Evolutionary conservation across 2,329 filamentous ascomycete genomes (phyloP), one percentile per base, ranked within the genome.

Genomic region (Fusarium anthophilum): DNA sequence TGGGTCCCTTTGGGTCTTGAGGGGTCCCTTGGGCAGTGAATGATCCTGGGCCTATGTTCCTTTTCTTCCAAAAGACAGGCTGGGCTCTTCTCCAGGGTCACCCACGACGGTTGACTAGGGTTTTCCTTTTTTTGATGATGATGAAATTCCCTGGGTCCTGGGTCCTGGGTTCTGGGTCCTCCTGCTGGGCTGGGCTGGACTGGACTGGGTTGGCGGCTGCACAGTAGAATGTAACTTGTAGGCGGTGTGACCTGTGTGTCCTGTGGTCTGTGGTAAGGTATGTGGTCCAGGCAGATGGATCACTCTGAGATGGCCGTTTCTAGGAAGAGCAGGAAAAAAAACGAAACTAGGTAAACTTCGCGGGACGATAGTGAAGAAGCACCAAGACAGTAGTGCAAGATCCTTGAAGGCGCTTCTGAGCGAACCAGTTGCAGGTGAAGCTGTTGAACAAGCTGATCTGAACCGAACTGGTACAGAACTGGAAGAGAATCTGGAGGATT

Each of bases 81-180:
- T 73, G 76, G 72, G 56, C 56, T 72, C 70, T 72, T 67, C 56
- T 74, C 67, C 66, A 69, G 73, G 76, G 75, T 55, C 76, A 77
- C 77, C 76, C 75, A 75, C 66, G 75, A 76, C 68, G 75, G 70
- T 51, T 68, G 76, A 77, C 76, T 78, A 74, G 77, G 77, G 75
- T 76, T 77, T 78, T 75, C 75, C 74, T 51, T 24, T 69, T 76
- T 74, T 68, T 77, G 69, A 77, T 77, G 74, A 60, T 59, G 75
- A 76, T 77, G 60, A 66, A 71, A 66, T 69, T 70, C 75, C 76
- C 77, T 79, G 73, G 75, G 70, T 69, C 63, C 74, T 78, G 50
- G 32, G 50, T 55, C 76, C 77, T 79, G 72, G 51, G 32, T 55
- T 73, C 76, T 79, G 73, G 76, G 71, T 68, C 65, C 74, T 78